Percentiles rank a stretch among this genome's conserved stretches.
Evolutionary conservation across 2,329 filamentous ascomycete species (phyloP).

Genomic region (Sclerotinia subarctica): DNA sequence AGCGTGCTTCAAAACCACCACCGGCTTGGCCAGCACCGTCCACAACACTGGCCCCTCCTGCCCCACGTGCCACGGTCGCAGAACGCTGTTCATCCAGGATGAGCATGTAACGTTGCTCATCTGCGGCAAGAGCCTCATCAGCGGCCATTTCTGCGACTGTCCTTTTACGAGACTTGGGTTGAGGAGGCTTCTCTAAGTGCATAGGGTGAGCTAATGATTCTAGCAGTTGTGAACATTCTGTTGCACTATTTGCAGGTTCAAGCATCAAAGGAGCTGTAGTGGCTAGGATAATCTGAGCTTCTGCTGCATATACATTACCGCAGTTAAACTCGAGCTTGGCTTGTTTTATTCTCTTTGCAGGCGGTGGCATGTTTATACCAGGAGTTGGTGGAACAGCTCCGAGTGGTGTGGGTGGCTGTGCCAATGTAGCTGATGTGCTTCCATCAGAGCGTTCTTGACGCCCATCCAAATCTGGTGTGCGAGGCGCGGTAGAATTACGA

Average conservation of each 20-base stretch:
- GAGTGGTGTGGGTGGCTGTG: conserved; percentile 61
- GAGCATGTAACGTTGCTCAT: conserved; percentile 89
- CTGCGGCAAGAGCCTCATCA: conserved; percentile 86
- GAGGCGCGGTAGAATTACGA: conserved; percentile 49
- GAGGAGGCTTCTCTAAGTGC: conserved; percentile 71
- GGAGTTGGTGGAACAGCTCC: conserved; percentile 59
- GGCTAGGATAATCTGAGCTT: conserved; percentile 70
- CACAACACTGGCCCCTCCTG: conserved; percentile 54
- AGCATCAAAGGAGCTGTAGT: conserved; percentile 74
- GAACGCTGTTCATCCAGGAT: conserved; percentile 81
- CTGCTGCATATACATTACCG: conserved; percentile 68
- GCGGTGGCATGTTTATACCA: conserved; percentile 52
- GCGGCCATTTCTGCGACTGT: conserved; percentile 93
- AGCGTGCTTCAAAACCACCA: conserved; percentile 76
- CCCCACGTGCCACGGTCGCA: conserved; percentile 55
- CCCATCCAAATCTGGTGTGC: conserved; percentile 59
- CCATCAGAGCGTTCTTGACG: conserved; percentile 40
- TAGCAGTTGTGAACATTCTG: conserved; percentile 69
- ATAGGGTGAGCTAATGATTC: conserved; percentile 72
- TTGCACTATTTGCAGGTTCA: conserved; percentile 66
- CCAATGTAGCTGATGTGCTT: conserved; percentile 43
- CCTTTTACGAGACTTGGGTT: conserved; percentile 85
- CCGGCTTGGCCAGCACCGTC: conserved; percentile 72
- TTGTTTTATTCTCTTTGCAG: conserved; percentile 66
- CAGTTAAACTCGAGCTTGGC: conserved; percentile 74